Percentiles rank a stretch among this genome's conserved stretches.
These are phyloP conservation scores for Podospora bellae-mahoneyi DNA, from an alignment of 495 filamentous ascomycete species.

Conservation along the genomic window DNA sequence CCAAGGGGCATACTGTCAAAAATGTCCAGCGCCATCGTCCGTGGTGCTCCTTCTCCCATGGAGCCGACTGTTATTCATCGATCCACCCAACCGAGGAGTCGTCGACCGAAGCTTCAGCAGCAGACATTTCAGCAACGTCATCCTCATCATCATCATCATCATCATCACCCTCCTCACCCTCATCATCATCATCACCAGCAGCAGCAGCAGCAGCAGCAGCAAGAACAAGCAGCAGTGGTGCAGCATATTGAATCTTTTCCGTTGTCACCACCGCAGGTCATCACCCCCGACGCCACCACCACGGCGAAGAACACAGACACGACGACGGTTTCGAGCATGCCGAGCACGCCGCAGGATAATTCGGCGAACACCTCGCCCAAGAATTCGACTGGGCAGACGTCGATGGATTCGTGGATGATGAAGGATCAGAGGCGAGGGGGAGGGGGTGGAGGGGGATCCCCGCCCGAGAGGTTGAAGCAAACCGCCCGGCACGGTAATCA, in stretches of 20 bases:
- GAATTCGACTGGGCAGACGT: constrained; percentile 40
- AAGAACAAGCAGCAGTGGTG: background rate
- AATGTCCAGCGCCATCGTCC: constrained; percentile 44
- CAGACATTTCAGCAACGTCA: constrained; percentile 20
- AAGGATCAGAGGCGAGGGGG: constrained; percentile 8
- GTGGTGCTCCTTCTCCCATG: constrained; percentile 25
- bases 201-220: no score
- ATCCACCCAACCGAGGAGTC: constrained; percentile 33
- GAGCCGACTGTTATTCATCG: constrained; percentile 49
- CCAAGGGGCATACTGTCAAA: constrained; percentile 28
- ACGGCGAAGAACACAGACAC: constrained; percentile 2
- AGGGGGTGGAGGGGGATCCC: background rate
- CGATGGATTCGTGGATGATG: constrained; percentile 38
- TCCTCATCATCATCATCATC: background rate
- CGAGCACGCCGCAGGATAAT: background rate
- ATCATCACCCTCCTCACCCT: background rate
- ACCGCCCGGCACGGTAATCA: background rate
- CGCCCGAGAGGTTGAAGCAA: background rate
- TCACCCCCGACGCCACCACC: background rate
- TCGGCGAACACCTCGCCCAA: constrained; percentile 6
- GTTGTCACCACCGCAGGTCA: constrained; percentile 2
- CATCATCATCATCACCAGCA: no score
- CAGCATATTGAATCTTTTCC: background rate
- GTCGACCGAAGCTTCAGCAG: constrained; percentile 28
- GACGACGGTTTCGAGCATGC: constrained; percentile 10